These are phyloP conservation scores for Pholiota microspora DNA, from an alignment of 768 basidiomycete species.

Conservation along the genomic window DNA sequence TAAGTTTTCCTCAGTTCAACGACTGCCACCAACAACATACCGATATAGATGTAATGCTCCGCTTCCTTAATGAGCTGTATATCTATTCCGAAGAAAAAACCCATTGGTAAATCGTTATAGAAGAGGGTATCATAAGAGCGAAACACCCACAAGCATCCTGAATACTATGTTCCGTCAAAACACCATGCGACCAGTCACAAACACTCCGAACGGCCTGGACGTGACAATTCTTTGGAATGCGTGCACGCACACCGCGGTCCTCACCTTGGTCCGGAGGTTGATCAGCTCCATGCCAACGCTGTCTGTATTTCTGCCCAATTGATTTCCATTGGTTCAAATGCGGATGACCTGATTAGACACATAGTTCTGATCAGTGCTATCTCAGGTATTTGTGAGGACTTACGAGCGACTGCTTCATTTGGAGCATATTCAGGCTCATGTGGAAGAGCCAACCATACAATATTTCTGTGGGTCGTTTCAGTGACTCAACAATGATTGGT, in stretches of 20 bases:
- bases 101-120: neutral
- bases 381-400: too few relatives aligned
- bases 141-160: conserved; percentile 82
- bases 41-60: conserved; percentile 90
- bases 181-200: conserved; percentile 93
- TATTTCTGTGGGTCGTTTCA: conserved; percentile 32
- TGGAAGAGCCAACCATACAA: conserved; percentile 76
- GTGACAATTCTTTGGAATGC: conserved; percentile 46
- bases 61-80: conserved; percentile 79
- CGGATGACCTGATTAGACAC: conserved; percentile 50
- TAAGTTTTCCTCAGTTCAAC: too few relatives aligned
- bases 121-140: neutral
- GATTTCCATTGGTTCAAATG: conserved; percentile 59
- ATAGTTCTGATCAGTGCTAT: neutral
- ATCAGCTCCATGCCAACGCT: conserved; percentile 54
- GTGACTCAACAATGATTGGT: too few relatives aligned
- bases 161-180: conserved; percentile 86
- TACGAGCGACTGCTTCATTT: conserved; percentile 63
- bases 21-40: conserved; percentile 36
- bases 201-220: conserved; percentile 87
- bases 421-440: conserved; percentile 62
- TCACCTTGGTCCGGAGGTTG: conserved; percentile 15
- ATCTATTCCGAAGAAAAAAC: conserved; percentile 34
- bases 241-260: conserved; percentile 25
- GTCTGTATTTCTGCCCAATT: conserved; percentile 58